Evolutionary conservation across 2,329 filamentous ascomycete genomes (phyloP).

Genomic region (Blastomyces silverae): DNA sequence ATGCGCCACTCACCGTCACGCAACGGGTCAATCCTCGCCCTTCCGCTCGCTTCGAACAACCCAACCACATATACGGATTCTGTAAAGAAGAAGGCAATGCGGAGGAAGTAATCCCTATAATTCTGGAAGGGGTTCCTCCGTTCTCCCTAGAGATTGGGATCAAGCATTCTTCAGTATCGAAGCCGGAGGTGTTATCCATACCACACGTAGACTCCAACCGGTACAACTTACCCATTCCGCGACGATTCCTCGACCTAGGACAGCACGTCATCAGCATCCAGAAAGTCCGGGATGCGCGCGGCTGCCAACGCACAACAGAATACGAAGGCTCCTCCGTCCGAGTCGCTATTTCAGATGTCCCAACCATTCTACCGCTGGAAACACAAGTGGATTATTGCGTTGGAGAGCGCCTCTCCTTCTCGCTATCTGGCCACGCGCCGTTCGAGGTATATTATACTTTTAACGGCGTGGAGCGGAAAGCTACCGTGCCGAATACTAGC

Average conservation of each 20-base stretch:
- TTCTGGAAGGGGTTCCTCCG: conserved; percentile 72
- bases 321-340: conserved; percentile 68
- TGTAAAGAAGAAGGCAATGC: conserved; percentile 76
- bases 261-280: conserved; percentile 82
- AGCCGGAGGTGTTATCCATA: conserved; percentile 74
- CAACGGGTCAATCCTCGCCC: conserved; percentile 83
- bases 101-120: conserved; percentile 83
- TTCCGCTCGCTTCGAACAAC: conserved; percentile 70
- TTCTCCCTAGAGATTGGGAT: conserved; percentile 90
- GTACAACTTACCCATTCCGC: conserved; percentile 77
- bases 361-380: conserved; percentile 81
- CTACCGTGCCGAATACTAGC: conserved; percentile 62
- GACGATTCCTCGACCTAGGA: conserved; percentile 77
- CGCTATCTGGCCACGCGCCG: conserved; percentile 79
- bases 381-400: conserved; percentile 85
- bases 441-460: conserved; percentile 94
- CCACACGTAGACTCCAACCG: conserved; percentile 67
- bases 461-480: conserved; percentile 68
- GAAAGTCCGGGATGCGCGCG: conserved; percentile 77
- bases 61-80: conserved; percentile 91
- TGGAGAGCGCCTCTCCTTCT: conserved; percentile 88
- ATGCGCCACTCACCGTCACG: conserved; percentile 61
- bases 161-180: conserved; percentile 76
- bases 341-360: conserved; percentile 87
- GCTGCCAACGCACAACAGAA: conserved; percentile 74